These are phyloP conservation scores for Cryphonectria carpinicola DNA, from an alignment of 2,329 filamentous ascomycete genomes.

Conservation along the genomic window DNA sequence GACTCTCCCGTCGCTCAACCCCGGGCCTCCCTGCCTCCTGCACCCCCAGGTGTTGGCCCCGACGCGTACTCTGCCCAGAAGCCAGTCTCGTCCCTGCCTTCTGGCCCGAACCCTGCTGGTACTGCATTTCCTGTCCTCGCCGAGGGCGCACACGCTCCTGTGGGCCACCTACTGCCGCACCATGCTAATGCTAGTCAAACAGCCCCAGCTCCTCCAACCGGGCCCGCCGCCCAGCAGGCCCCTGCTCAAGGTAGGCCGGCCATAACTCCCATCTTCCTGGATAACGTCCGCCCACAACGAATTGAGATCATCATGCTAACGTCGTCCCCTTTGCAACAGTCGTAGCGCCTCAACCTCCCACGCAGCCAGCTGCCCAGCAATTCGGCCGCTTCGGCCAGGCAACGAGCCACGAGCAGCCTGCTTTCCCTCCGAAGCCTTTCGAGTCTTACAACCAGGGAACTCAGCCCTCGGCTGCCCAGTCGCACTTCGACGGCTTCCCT, in stretches of 20 bases:
- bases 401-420: slow-evolving; percentile 62
- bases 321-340: slow-evolving; percentile 41
- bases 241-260: slow-evolving; percentile 42
- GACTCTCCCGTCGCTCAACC: slow-evolving; percentile 88
- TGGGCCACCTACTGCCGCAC: slow-evolving; percentile 1
- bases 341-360: slow-evolving; percentile 55
- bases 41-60: slow-evolving; percentile 55
- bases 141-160: slow-evolving; percentile 12
- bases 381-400: slow-evolving; percentile 72
- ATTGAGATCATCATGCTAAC: slow-evolving; percentile 30
- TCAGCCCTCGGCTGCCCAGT: slow-evolving; percentile 47
- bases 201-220: slow-evolving; percentile 38
- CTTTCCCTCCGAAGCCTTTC: slow-evolving; percentile 76
- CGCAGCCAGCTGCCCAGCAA: slow-evolving; percentile 61
- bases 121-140: slow-evolving; percentile 29
- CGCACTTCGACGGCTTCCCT: slow-evolving; percentile 65
- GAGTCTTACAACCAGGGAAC: slow-evolving; percentile 72
- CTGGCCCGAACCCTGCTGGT: slow-evolving; percentile 45
- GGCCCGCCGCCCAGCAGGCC: slow-evolving; percentile 37
- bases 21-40: slow-evolving; percentile 83
- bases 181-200: slow-evolving; percentile 21
- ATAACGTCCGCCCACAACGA: slow-evolving; percentile 13
- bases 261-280: slow-evolving; percentile 27
- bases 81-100: slow-evolving; percentile 51
- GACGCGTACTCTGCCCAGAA: slow-evolving; percentile 62